A percentile compares a stretch with the other conserved stretches of the same genome.
These are phyloP conservation scores for Trichoderma koningii DNA, from an alignment of 2,329 filamentous ascomycete genomes.

Conservation along the genomic window DNA sequence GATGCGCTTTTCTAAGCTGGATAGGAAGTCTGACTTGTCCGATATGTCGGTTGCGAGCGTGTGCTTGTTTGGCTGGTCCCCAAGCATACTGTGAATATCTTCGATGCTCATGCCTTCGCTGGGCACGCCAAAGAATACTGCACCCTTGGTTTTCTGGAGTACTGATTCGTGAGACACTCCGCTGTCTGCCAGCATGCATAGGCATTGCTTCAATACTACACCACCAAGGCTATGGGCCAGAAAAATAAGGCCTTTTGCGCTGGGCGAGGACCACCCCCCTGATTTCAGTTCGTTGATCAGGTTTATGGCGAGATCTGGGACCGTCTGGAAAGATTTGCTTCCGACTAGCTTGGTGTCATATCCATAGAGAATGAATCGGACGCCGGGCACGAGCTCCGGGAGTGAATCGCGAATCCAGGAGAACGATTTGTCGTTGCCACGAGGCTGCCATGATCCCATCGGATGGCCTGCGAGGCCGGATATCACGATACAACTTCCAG, in stretches of 20 bases:
- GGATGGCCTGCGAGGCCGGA: slow-evolving; percentile 26
- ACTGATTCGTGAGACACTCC: not conserved
- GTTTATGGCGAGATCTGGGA: not conserved
- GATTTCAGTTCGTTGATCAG: not conserved
- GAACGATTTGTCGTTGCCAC: slow-evolving; percentile 15
- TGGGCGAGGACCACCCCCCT: not conserved
- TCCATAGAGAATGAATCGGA: slow-evolving; percentile 24
- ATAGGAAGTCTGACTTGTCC: too few species aligned
- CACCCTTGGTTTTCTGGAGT: not conserved
- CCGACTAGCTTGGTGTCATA: slow-evolving; percentile 15
- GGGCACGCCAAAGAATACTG: slow-evolving; percentile 9
- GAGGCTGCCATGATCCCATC: slow-evolving; percentile 27
- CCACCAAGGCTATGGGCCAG: slow-evolving; percentile 22
- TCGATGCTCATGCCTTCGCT: not conserved
- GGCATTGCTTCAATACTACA: slow-evolving; percentile 2
- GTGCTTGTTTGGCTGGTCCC: slow-evolving; percentile 1
- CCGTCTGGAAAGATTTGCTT: not conserved
- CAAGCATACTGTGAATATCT: not conserved
- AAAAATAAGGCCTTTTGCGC: not conserved
- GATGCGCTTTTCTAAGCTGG: not conserved
- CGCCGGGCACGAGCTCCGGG: not conserved
- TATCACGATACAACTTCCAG: slow-evolving; percentile 21
- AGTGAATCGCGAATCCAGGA: slow-evolving; percentile 28
- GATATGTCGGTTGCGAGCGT: not conserved
- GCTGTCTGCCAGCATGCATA: not conserved